Percentiles rank a stretch among this genome's conserved stretches.
phyloP scores from a whole-genome alignment of 306 rosid species.

The Pachyrhizus erosus region DNA sequence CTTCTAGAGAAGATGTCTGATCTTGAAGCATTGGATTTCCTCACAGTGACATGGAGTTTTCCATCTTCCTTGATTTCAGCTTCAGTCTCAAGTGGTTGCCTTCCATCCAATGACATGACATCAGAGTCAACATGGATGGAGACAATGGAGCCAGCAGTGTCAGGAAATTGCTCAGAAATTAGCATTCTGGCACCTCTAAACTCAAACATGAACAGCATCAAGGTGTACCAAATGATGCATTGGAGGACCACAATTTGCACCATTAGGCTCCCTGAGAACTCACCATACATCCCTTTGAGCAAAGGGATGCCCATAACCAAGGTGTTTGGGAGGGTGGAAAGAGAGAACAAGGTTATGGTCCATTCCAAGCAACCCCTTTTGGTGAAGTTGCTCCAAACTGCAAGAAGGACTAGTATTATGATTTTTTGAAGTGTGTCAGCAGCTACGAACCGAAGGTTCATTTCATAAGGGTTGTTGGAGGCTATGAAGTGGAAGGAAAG shows the following conservation, averaged over 20 bases:
- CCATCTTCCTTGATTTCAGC: conserved; percentile 91
- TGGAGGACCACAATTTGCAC: conserved; percentile 95
- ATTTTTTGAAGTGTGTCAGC: conserved; percentile 88
- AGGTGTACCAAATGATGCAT: conserved; percentile 90
- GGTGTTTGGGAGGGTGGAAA: conserved; percentile 88
- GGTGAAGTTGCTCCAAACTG: conserved; percentile 62
- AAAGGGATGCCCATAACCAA: conserved; percentile 91
- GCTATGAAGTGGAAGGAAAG: conserved; percentile 95
- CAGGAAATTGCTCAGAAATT: conserved; percentile 92
- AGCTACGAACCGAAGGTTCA: conserved; percentile 83
- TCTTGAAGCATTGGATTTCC: conserved; percentile 85
- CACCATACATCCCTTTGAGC: conserved; percentile 93
- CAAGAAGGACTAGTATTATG: conserved; percentile 61
- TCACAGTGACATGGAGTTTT: conserved; percentile 82
- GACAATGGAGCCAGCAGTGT: conserved; percentile 90
- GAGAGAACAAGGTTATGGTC: conserved; percentile 85
- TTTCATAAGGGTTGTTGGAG: conserved; percentile 75
- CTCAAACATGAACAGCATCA: conserved; percentile 88
- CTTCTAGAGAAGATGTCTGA: conserved; percentile 85
- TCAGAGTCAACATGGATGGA: conserved; percentile 96
- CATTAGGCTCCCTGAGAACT: conserved; percentile 80
- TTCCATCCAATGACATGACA: conserved; percentile 82
- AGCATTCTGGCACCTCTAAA: conserved; percentile 75
- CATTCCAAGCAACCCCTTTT: conserved; percentile 82
- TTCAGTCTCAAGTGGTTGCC: conserved; percentile 79